phyloP scores from a whole-genome alignment of 805 yeast genomes.

The Lipomyces spencermartinsiae region DNA sequence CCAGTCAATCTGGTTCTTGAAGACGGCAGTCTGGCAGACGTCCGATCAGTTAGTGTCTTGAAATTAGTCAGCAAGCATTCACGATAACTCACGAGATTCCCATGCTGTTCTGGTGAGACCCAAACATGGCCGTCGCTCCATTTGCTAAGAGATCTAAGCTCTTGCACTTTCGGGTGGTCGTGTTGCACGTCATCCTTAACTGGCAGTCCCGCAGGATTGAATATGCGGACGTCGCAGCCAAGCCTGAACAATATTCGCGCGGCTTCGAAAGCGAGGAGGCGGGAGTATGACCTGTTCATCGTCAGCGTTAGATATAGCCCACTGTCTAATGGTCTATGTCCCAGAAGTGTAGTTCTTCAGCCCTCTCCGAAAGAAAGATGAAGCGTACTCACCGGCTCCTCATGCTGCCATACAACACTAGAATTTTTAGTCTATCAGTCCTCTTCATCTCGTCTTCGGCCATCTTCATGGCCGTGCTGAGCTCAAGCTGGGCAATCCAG shows the following conservation, averaged over 20 bases:
- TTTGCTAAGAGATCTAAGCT: constrained; percentile 11
- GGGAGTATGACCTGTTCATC: constrained; percentile 11
- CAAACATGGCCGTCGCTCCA: constrained; percentile 23
- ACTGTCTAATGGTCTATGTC: no score
- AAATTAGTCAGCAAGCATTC: background rate
- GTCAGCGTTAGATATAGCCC: no score
- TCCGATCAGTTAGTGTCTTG: background rate
- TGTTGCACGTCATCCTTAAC: constrained; percentile 14
- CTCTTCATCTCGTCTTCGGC: background rate
- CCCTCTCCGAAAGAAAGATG: no score
- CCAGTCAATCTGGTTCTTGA: constrained; percentile 23
- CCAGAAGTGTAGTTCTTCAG: no score
- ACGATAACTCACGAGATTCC: constrained; percentile 9
- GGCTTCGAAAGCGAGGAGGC: constrained; percentile 17
- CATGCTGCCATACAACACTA: background rate
- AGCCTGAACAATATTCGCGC: constrained; percentile 16
- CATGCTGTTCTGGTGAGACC: constrained; percentile 19
- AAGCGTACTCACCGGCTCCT: background rate
- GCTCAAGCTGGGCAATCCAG: background rate
- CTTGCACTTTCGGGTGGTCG: constrained; percentile 20
- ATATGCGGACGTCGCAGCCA: constrained; percentile 21
- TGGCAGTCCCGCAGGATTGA: constrained; percentile 18
- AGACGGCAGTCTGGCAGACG: constrained; percentile 17
- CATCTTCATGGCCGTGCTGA: constrained; percentile 10
- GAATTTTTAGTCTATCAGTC: background rate